These are phyloP conservation scores for Chlorella sp. DNA, from an alignment of 139 green algal genomes.

Conservation along the genomic window DNA sequence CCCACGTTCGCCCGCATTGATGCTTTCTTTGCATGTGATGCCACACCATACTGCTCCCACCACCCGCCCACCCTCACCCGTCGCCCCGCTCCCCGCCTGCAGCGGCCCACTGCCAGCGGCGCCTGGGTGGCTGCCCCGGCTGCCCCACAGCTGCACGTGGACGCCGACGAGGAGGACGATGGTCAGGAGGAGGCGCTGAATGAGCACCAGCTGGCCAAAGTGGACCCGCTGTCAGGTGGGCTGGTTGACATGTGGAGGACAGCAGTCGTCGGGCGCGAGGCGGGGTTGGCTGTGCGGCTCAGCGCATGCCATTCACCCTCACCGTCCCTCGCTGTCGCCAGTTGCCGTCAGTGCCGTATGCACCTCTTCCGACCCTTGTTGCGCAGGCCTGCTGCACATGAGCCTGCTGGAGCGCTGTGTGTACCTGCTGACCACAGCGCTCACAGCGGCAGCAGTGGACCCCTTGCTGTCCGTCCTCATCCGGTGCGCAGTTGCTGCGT, in stretches of 20 bases:
- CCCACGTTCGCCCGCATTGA: too few species aligned
- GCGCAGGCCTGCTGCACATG: conserved; percentile 71
- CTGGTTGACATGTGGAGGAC: neutral
- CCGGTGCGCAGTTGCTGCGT: neutral
- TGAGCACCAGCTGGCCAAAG: conserved; percentile 56
- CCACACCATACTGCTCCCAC: too few species aligned
- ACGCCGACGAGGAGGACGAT: conserved; percentile 9
- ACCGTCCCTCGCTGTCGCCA: neutral
- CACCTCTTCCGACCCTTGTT: neutral
- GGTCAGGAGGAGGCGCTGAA: conserved; percentile 51
- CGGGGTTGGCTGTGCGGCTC: too few species aligned
- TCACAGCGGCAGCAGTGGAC: conserved; percentile 22
- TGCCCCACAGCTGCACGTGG: neutral
- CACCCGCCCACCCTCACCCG: neutral
- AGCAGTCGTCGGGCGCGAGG: too few species aligned
- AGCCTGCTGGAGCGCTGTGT: conserved; percentile 50
- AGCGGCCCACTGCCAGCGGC: conserved; percentile 13
- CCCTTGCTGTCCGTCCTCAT: conserved; percentile 55
- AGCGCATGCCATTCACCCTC: too few species aligned
- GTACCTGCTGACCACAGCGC: conserved; percentile 41
- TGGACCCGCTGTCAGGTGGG: conserved; percentile 53
- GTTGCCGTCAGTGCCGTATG: neutral
- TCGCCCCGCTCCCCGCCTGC: neutral
- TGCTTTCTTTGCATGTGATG: too few species aligned
- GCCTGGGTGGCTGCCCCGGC: conserved; percentile 35